Percentiles rank a stretch among this genome's conserved stretches.
Evolutionary conservation across 2,329 filamentous ascomycete genomes (phyloP).

Genomic region (Fusarium bactridioides): DNA sequence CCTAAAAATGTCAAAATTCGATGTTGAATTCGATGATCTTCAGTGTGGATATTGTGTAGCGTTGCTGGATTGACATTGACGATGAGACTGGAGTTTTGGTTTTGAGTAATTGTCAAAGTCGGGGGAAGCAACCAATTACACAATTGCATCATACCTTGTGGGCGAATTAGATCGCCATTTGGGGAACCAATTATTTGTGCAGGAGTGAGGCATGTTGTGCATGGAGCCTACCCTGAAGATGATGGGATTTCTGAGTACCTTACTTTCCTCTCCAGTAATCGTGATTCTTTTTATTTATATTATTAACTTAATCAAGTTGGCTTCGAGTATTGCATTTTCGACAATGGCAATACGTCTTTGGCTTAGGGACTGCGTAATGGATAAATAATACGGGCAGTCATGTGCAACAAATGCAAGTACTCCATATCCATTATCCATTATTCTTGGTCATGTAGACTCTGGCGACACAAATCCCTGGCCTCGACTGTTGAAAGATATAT

Average conservation of each 20-base stretch:
- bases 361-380: neutral
- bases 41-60: conserved; percentile 3
- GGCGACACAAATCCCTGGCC: too few species aligned
- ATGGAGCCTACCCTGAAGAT: conserved; percentile 7
- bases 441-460: neutral
- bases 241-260: neutral
- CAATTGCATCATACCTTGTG: conserved; percentile 38
- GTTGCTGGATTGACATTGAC: conserved; percentile 15
- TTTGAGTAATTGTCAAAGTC: conserved; percentile 18
- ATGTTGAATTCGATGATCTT: conserved; percentile 8
- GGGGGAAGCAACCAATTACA: conserved; percentile 34
- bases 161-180: conserved; percentile 37
- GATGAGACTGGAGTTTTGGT: conserved; percentile 29
- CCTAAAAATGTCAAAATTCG: neutral
- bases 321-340: neutral
- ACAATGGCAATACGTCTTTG: neutral
- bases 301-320: too few species aligned
- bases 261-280: neutral
- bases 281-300: neutral
- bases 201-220: conserved; percentile 7
- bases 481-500: neutral
- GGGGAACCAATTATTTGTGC: conserved; percentile 33
- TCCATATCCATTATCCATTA: neutral
- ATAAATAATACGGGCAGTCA: neutral
- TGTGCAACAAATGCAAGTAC: neutral